phyloP scores from a whole-genome alignment of 176 grass and related monocot genomes.

The Oryza nivara region DNA sequence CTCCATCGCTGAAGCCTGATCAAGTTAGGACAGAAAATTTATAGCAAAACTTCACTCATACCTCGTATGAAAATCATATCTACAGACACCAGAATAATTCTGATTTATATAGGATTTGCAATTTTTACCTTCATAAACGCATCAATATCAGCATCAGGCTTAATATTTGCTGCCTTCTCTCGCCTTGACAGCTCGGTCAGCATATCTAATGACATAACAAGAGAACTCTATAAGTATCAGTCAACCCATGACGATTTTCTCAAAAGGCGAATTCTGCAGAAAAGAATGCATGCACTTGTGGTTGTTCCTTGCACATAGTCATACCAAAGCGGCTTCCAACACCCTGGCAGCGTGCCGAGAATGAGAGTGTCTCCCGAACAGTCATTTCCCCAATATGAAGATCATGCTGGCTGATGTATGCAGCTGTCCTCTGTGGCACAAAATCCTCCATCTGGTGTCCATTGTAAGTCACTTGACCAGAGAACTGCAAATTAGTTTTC shows the following conservation, averaged over 20 bases:
- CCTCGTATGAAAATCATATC: not conserved
- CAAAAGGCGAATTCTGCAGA: not conserved
- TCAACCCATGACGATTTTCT: constrained; percentile 9
- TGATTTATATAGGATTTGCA: not conserved
- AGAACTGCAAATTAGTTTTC: constrained; percentile 44
- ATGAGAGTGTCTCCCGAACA: constrained; percentile 81
- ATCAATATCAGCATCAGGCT: constrained; percentile 4
- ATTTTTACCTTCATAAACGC: not conserved
- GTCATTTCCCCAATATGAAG: constrained; percentile 98
- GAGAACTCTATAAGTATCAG: not conserved
- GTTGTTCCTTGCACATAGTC: constrained; percentile 2
- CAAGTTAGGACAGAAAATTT: constrained; percentile 23
- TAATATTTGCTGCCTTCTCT: constrained; percentile 3
- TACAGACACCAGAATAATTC: not conserved
- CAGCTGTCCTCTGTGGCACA: constrained; percentile 87
- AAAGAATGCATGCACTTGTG: not conserved
- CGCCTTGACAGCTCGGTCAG: not conserved
- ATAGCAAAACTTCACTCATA: not conserved
- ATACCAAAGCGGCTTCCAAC: constrained; percentile 80
- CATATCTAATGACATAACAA: constrained; percentile 60
- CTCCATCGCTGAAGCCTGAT: constrained; percentile 66
- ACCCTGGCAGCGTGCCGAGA: constrained; percentile 93
- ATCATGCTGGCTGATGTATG: constrained; percentile 94
- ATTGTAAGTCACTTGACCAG: constrained; percentile 81
- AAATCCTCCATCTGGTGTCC: constrained; percentile 89